These are phyloP conservation scores for Ampelocalamus luodianensis DNA, from an alignment of 176 grass and related monocot species.

Conservation along the genomic window DNA sequence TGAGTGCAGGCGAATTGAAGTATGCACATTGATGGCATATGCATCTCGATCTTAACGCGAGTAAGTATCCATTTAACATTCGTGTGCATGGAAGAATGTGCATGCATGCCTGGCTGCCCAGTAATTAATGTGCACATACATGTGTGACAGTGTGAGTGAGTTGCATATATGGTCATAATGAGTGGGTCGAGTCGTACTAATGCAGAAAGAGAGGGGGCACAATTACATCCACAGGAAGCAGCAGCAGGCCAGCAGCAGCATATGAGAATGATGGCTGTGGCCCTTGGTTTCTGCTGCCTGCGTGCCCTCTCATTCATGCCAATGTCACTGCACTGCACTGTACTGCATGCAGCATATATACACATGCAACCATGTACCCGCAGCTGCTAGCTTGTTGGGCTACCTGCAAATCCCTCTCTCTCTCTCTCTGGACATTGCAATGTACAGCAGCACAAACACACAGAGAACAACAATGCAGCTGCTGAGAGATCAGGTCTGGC, in stretches of 20 bases:
- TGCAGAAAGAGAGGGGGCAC: slow-evolving; percentile 8
- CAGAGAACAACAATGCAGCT: slow-evolving; percentile 28
- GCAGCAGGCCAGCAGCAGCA: too few relatives aligned
- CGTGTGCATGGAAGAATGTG: slow-evolving; percentile 42
- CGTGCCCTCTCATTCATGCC: slow-evolving; percentile 28
- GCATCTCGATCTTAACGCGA: background rate
- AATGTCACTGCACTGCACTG: background rate
- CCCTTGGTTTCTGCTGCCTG: slow-evolving; percentile 45
- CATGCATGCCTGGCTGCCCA: slow-evolving; percentile 18
- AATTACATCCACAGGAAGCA: slow-evolving; percentile 48
- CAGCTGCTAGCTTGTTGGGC: background rate
- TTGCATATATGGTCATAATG: slow-evolving; percentile 1
- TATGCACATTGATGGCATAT: background rate
- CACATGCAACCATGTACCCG: background rate
- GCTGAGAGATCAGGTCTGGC: background rate
- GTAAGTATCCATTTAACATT: background rate
- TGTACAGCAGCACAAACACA: slow-evolving; percentile 16
- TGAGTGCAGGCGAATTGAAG: background rate
- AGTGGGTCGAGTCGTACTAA: slow-evolving; percentile 22
- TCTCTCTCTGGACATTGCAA: background rate
- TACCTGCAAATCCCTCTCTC: background rate
- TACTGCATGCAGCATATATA: background rate
- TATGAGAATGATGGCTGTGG: slow-evolving; percentile 52
- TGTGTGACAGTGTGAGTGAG: background rate
- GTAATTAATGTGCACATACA: background rate